Evolutionary conservation across 116 monocot genomes (phyloP).

Genomic region (Iris pallida): DNA sequence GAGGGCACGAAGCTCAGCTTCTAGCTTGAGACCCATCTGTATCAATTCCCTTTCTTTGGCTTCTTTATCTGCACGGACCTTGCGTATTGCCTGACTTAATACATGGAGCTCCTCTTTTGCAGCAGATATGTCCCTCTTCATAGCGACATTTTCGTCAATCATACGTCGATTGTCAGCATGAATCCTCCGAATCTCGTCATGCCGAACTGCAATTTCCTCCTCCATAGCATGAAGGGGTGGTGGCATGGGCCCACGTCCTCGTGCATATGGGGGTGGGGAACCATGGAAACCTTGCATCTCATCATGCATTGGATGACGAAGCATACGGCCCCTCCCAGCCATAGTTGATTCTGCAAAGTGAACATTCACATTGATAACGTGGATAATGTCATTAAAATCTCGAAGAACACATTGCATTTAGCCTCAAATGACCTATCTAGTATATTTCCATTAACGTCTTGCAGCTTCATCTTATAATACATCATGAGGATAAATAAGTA

Average conservation of each 20-base stretch:
- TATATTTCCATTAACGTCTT: too few species aligned
- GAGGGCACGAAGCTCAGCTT: slow-evolving; percentile 50
- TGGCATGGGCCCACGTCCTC: slow-evolving; percentile 24
- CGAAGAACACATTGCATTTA: too few species aligned
- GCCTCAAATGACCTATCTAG: too few species aligned
- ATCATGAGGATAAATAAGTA: too few species aligned
- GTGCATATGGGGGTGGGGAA: slow-evolving; percentile 19
- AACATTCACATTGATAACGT: too few species aligned
- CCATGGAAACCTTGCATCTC: slow-evolving; percentile 30
- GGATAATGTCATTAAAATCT: too few species aligned
- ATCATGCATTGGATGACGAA: slow-evolving; percentile 16
- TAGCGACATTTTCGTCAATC: slow-evolving; percentile 51
- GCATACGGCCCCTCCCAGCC: slow-evolving; percentile 38
- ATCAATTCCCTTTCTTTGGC: slow-evolving; percentile 49
- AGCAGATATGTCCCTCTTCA: slow-evolving; percentile 43
- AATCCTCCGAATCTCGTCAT: slow-evolving; percentile 53
- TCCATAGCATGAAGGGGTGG: slow-evolving; percentile 40
- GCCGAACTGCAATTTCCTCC: slow-evolving; percentile 56
- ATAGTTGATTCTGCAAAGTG: slow-evolving; percentile 20
- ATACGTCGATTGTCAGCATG: slow-evolving; percentile 47
- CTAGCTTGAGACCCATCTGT: slow-evolving; percentile 65
- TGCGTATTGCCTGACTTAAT: slow-evolving; percentile 33
- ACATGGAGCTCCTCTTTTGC: slow-evolving; percentile 52
- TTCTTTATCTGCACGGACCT: slow-evolving; percentile 58
- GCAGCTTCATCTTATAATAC: too few species aligned